These are phyloP conservation scores for Fusarium sp. DNA, from an alignment of 2,329 filamentous ascomycete species.

Conservation along the genomic window DNA sequence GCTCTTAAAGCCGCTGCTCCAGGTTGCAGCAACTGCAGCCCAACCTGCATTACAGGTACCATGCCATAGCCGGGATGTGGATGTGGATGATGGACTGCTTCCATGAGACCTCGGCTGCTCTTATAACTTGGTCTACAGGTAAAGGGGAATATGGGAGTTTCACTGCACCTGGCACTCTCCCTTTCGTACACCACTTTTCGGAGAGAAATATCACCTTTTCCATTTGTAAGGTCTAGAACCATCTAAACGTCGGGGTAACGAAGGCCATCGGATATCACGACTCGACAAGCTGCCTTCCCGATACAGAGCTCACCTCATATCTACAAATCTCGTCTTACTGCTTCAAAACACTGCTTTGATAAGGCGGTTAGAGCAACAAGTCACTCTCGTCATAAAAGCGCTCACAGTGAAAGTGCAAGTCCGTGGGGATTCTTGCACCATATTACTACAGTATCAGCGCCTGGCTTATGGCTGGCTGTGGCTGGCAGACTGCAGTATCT, in stretches of 20 bases:
- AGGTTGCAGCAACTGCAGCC: slow-evolving; percentile 40
- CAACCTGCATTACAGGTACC: slow-evolving; percentile 43
- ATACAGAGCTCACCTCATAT: slow-evolving; percentile 18
- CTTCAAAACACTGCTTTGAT: slow-evolving; percentile 1
- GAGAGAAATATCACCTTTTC: background rate
- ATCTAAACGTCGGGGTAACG: slow-evolving; percentile 11
- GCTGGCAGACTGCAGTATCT: slow-evolving; percentile 6
- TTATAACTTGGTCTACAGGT: slow-evolving; percentile 22
- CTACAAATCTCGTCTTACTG: background rate
- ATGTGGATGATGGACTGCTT: slow-evolving; percentile 9
- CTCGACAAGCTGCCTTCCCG: slow-evolving; percentile 1
- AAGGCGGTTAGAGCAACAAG: background rate
- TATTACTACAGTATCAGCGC: slow-evolving; percentile 7
- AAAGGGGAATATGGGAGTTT: slow-evolving; percentile 9
- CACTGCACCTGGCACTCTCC: slow-evolving; percentile 6
- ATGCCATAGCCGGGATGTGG: slow-evolving; percentile 1
- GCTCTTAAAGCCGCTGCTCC: slow-evolving; percentile 22
- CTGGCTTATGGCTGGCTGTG: slow-evolving; percentile 27
- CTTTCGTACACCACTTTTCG: slow-evolving; percentile 12
- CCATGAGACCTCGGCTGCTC: slow-evolving; percentile 16
- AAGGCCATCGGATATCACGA: slow-evolving; percentile 12
- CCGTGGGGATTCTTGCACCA: background rate
- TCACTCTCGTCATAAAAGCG: background rate
- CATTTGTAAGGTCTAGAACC: background rate
- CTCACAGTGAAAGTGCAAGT: no score